Percentiles rank a stretch among this genome's conserved stretches.
Evolutionary conservation across 2,329 filamentous ascomycete species (phyloP).

Genomic region (Ceratocystis destructans): DNA sequence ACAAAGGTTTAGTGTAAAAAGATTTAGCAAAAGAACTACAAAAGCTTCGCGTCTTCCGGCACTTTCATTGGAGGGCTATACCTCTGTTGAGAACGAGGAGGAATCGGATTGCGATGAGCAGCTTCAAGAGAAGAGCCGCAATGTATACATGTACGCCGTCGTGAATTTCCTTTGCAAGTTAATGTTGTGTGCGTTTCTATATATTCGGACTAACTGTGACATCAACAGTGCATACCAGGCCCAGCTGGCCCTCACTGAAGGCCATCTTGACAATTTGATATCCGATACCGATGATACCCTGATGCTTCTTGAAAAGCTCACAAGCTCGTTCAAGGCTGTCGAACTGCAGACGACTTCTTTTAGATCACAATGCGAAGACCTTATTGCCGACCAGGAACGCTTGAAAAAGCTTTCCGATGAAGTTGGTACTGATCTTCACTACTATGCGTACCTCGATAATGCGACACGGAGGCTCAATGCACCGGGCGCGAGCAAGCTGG

Average conservation of each 20-base stretch:
- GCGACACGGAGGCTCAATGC: constrained; percentile 84
- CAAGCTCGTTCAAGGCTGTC: constrained; percentile 74
- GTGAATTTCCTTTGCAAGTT: background rate
- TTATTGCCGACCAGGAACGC: constrained; percentile 68
- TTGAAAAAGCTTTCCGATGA: constrained; percentile 68
- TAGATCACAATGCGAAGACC: constrained; percentile 77
- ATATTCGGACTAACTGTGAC: background rate
- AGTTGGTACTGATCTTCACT: constrained; percentile 79
- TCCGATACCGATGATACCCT: constrained; percentile 64
- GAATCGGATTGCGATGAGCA: constrained; percentile 48
- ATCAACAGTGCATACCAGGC: constrained; percentile 55
- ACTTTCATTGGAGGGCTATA: constrained; percentile 13
- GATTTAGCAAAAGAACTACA: constrained; percentile 12
- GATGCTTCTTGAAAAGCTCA: constrained; percentile 61
- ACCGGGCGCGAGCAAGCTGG: constrained; percentile 72
- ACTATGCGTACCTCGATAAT: constrained; percentile 86
- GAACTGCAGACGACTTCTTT: constrained; percentile 88
- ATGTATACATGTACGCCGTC: constrained; percentile 37
- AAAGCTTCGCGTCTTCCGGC: constrained; percentile 12
- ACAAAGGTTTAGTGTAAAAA: background rate
- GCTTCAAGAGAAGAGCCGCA: constrained; percentile 29
- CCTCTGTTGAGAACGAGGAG: constrained; percentile 19
- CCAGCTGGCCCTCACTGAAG: constrained; percentile 65
- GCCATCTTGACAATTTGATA: constrained; percentile 68
- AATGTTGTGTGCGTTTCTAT: background rate